phyloP scores from a whole-genome alignment of 257 asterid species.

The Gardenia jasminoides region DNA sequence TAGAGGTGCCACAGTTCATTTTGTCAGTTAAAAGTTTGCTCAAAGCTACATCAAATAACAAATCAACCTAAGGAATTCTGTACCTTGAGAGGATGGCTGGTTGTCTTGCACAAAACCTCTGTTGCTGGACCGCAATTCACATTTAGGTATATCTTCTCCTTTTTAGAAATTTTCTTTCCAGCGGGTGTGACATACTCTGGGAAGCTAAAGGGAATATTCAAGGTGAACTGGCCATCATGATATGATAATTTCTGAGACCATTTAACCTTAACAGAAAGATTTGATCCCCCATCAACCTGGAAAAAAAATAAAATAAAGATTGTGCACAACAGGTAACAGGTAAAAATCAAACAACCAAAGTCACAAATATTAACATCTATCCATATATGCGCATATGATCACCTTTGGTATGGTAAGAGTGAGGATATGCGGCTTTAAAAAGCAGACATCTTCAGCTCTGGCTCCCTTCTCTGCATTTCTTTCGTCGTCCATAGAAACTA shows the following conservation, averaged over 20 bases:
- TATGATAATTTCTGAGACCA: slow-evolving; percentile 87
- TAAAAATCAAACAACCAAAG: neutral
- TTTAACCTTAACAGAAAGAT: slow-evolving; percentile 63
- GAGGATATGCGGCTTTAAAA: slow-evolving; percentile 63
- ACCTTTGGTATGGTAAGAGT: slow-evolving; percentile 80
- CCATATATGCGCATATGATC: slow-evolving; percentile 9
- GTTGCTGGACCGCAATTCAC: slow-evolving; percentile 67
- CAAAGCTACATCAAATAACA: slow-evolving; percentile 10
- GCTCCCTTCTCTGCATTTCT: slow-evolving; percentile 34
- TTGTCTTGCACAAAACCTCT: slow-evolving; percentile 56
- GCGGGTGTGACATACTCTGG: slow-evolving; percentile 88
- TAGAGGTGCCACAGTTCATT: slow-evolving; percentile 22
- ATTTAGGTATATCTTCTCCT: slow-evolving; percentile 71
- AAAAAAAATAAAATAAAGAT: neutral
- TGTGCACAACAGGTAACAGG: neutral
- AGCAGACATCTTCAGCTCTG: slow-evolving; percentile 59
- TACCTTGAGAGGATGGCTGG: slow-evolving; percentile 91
- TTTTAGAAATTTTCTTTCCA: slow-evolving; percentile 75
- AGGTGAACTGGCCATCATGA: slow-evolving; percentile 58
- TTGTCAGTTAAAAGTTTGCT: neutral
- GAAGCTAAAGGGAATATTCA: slow-evolving; percentile 77
- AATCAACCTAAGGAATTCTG: slow-evolving; percentile 16
- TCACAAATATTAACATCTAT: slow-evolving; percentile 1
- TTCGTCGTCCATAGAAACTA: slow-evolving; percentile 36
- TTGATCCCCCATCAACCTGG: slow-evolving; percentile 88